Percentiles rank a stretch among this genome's conserved stretches.
phyloP scores from a whole-genome alignment of 805 yeast genomes.

The Jamesozyma rosinii region DNA sequence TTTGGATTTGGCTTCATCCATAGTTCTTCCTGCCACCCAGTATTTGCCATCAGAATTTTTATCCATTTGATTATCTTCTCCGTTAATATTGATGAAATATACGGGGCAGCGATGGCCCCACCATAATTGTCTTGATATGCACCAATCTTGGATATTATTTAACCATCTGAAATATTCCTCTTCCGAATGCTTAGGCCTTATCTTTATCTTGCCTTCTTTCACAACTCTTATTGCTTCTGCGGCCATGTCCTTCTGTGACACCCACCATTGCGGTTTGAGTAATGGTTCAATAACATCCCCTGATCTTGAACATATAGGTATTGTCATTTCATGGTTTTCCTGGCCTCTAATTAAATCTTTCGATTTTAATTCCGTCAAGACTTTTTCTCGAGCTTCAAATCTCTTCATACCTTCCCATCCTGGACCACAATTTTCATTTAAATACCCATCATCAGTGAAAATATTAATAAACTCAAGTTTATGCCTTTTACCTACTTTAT shows the following conservation, averaged over 20 bases:
- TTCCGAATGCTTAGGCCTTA: conserved; percentile 79
- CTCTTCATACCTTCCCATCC: conserved; percentile 84
- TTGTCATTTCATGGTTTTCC: conserved; percentile 88
- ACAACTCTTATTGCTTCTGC: conserved; percentile 76
- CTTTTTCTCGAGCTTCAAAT: conserved; percentile 81
- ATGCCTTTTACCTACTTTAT: conserved; percentile 86
- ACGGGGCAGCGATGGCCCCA: conserved; percentile 99
- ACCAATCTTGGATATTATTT: conserved; percentile 95
- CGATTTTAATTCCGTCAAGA: conserved; percentile 65
- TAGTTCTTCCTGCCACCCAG: conserved; percentile 84
- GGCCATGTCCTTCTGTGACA: conserved; percentile 80
- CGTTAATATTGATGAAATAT: conserved; percentile 74
- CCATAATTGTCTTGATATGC: conserved; percentile 88
- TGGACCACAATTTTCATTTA: conserved; percentile 79
- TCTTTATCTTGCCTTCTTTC: conserved; percentile 63
- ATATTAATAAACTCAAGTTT: conserved; percentile 78
- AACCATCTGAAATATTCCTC: conserved; percentile 90
- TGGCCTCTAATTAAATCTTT: conserved; percentile 69
- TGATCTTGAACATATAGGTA: conserved; percentile 88
- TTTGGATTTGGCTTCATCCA: conserved; percentile 74
- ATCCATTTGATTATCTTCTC: conserved; percentile 42
- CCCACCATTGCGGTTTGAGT: conserved; percentile 99
- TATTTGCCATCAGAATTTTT: conserved; percentile 42
- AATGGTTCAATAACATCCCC: conserved; percentile 94
- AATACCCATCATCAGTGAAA: conserved; percentile 79